A percentile compares a stretch with the other conserved stretches of the same genome.
Evolutionary conservation across 2,329 filamentous ascomycete genomes (phyloP).

Genomic region (Leptosphaerulina australis): DNA sequence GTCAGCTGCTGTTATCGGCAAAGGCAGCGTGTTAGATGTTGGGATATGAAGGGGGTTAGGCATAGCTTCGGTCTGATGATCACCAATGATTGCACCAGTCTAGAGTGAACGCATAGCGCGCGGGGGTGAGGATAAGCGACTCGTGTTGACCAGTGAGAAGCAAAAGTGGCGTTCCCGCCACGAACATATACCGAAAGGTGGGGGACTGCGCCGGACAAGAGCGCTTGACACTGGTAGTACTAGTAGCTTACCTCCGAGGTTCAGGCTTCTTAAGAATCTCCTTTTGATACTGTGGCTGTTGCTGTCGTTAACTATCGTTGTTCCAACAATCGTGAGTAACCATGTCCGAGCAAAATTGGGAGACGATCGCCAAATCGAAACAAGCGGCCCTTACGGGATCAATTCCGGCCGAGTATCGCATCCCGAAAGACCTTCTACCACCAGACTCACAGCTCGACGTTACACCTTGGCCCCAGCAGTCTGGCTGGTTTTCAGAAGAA

Average conservation of each 20-base stretch:
- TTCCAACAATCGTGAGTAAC: constrained; percentile 10
- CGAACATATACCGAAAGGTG: constrained; percentile 28
- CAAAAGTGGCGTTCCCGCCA: constrained; percentile 19
- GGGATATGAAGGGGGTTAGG: background rate
- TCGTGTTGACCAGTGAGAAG: constrained; percentile 8
- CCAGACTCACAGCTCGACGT: constrained; percentile 62
- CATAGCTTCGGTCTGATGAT: background rate
- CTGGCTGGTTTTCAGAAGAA: constrained; percentile 63
- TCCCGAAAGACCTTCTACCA: constrained; percentile 61
- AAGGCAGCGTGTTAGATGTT: background rate
- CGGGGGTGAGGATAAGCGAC: constrained; percentile 23
- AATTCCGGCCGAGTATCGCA: constrained; percentile 64
- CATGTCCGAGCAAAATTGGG: constrained; percentile 49
- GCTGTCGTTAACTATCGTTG: constrained; percentile 1
- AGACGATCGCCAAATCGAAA: constrained; percentile 52
- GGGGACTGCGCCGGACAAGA: constrained; percentile 23
- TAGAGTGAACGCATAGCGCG: constrained; percentile 14
- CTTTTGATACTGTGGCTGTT: background rate
- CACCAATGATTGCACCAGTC: background rate
- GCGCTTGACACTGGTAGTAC: constrained; percentile 11
- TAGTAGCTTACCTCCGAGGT: constrained; percentile 15
- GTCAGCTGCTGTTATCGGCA: constrained; percentile 24
- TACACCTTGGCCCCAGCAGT: constrained; percentile 60
- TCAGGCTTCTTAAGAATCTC: constrained; percentile 7
- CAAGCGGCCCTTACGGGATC: constrained; percentile 54